Conservation (phyloP, 2,329 filamentous ascomycete species). For the Phoma sp. region DNA sequence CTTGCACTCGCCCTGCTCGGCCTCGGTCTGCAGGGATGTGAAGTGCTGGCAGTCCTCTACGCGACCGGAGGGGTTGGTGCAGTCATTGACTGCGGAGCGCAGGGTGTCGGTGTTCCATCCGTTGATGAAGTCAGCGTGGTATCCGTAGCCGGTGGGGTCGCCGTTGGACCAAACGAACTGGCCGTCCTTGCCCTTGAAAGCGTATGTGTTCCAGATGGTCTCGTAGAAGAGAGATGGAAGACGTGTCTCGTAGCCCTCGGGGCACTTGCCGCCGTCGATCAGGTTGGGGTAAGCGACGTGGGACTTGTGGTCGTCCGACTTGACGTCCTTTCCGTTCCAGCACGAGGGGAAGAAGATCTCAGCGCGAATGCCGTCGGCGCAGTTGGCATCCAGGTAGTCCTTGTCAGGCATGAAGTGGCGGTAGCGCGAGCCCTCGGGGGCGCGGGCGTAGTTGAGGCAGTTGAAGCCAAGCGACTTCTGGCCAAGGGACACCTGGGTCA, state of each 20-base stretch:
- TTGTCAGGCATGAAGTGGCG: constrained; percentile 85
- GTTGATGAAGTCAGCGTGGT: constrained; percentile 74
- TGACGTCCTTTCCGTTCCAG: constrained; percentile 69
- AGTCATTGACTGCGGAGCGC: constrained; percentile 71
- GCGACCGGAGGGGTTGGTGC: constrained; percentile 72
- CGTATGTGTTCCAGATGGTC: constrained; percentile 61
- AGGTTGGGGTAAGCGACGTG: constrained; percentile 69
- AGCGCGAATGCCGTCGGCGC: constrained; percentile 76
- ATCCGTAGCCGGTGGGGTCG: constrained; percentile 75
- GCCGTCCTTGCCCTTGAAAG: constrained; percentile 58
- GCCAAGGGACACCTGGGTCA: constrained; percentile 72
- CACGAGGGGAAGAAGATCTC: constrained; percentile 78
- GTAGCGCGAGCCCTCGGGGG: constrained; percentile 75
- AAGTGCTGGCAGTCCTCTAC: constrained; percentile 80
- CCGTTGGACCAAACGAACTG: constrained; percentile 74
- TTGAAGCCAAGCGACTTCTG: constrained; percentile 94
- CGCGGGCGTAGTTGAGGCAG: constrained; percentile 79
- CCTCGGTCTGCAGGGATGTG: constrained; percentile 62
- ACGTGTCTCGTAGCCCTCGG: constrained; percentile 59
- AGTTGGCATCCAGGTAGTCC: constrained; percentile 78
- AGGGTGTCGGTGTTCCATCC: constrained; percentile 73
- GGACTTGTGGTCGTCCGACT: constrained; percentile 65
- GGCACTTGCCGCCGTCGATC: constrained; percentile 62
- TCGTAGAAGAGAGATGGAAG: constrained; percentile 67
- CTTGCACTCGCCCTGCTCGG: constrained; percentile 64